Conservation (phyloP, 768 basidiomycete genomes). For the Daedalea quercina region DNA sequence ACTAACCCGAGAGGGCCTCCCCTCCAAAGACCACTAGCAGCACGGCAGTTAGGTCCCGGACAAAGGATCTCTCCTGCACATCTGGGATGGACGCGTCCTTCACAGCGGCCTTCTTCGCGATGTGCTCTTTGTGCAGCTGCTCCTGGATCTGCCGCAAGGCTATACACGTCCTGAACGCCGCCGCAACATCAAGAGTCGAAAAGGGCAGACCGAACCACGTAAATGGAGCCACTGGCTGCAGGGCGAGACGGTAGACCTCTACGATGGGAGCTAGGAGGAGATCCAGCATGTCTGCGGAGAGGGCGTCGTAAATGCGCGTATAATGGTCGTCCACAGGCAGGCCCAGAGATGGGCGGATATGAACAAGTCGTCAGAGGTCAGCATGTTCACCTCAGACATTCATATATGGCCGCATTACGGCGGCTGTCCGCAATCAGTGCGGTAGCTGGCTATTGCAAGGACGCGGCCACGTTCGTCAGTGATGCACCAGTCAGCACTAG, state of each 20-base stretch:
- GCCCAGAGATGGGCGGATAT: background rate
- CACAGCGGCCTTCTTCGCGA: slow-evolving; percentile 18
- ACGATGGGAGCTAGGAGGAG: slow-evolving; percentile 35
- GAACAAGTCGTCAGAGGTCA: background rate
- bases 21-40: slow-evolving; percentile 73
- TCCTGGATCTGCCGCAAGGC: slow-evolving; percentile 65
- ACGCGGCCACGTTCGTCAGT: background rate
- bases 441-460: background rate
- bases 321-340: background rate
- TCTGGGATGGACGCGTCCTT: slow-evolving; percentile 22
- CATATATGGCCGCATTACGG: background rate
- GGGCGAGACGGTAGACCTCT: slow-evolving; percentile 42
- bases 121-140: slow-evolving; percentile 35
- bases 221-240: slow-evolving; percentile 59
- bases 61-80: slow-evolving; percentile 48
- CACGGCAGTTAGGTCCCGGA: slow-evolving; percentile 49
- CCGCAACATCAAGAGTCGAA: slow-evolving; percentile 60
- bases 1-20: slow-evolving; percentile 61
- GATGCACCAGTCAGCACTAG: background rate
- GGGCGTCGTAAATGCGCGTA: background rate
- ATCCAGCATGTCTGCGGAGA: slow-evolving; percentile 19
- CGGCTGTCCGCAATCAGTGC: background rate
- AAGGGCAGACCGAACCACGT: slow-evolving; percentile 57
- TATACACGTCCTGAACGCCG: slow-evolving; percentile 63
- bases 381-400: background rate